Percentiles rank a stretch among this genome's conserved stretches.
Conservation (phyloP, 1,284 basidiomycete species). For the Sanghuangporus sanghuang region DNA sequence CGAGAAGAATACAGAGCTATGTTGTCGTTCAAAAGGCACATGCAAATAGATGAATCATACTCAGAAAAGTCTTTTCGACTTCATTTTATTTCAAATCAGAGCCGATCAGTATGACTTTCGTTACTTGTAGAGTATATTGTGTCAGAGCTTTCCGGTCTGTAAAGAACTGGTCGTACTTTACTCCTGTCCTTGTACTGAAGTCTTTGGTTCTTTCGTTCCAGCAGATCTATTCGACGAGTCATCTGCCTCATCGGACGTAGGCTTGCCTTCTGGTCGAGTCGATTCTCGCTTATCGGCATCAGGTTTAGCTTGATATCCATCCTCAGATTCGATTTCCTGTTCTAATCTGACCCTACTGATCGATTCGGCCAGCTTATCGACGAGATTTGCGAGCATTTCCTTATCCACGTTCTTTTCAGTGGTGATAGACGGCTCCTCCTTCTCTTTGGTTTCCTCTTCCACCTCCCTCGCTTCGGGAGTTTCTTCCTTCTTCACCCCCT, state of each 20-base stretch:
- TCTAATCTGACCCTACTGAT: background rate
- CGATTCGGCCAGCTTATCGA: constrained; percentile 11
- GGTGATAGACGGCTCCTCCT: constrained; percentile 12
- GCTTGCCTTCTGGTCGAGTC: background rate
- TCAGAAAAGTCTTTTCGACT: too few relatives aligned
- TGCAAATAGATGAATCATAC: too few relatives aligned
- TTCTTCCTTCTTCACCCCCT: constrained; percentile 10
- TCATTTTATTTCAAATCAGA: too few relatives aligned
- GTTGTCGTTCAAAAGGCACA: too few relatives aligned
- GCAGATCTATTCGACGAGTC: background rate
- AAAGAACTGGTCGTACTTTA: background rate
- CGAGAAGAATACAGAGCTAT: too few relatives aligned
- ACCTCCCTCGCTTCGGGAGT: constrained; percentile 19
- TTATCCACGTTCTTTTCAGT: constrained; percentile 21
- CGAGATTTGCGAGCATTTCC: constrained; percentile 12
- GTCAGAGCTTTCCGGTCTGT: background rate
- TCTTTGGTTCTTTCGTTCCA: background rate
- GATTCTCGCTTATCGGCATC: background rate
- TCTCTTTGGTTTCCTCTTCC: constrained; percentile 18
- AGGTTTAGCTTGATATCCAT: background rate
- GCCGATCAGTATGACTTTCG: too few relatives aligned
- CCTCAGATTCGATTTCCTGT: background rate
- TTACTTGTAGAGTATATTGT: too few relatives aligned
- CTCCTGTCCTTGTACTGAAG: background rate
- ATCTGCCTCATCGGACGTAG: background rate